These are phyloP conservation scores for Hymenotorrendiella dingleyae DNA, from an alignment of 2,329 filamentous ascomycete species.

Conservation along the genomic window DNA sequence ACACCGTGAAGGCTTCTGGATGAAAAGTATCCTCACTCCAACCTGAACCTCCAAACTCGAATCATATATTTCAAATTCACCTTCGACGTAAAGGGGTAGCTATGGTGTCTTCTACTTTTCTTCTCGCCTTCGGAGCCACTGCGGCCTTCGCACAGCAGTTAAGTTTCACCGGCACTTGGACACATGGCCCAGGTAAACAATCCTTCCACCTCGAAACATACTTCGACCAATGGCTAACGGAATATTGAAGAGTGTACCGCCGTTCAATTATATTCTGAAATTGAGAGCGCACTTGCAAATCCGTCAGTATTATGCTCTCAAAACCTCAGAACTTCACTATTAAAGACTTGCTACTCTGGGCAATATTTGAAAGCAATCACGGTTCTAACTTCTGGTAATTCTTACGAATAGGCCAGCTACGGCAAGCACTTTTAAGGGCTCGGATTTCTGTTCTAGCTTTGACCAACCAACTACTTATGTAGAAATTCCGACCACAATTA, in stretches of 20 bases:
- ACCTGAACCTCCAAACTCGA: too few relatives aligned
- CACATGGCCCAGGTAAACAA: not conserved
- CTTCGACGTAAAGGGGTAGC: too few relatives aligned
- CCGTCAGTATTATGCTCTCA: not conserved
- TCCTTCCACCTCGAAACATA: not conserved
- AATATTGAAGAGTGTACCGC: not conserved
- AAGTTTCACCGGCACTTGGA: too few relatives aligned
- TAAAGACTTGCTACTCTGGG: too few relatives aligned
- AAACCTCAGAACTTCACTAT: not conserved
- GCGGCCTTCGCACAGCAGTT: too few relatives aligned
- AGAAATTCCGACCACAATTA: not conserved
- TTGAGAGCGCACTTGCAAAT: not conserved
- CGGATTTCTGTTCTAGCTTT: not conserved
- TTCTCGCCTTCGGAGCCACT: not conserved
- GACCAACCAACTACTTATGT: not conserved
- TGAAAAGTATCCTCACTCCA: too few relatives aligned
- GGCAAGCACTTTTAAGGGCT: not conserved
- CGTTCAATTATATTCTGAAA: not conserved
- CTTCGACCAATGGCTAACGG: not conserved
- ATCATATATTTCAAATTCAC: too few relatives aligned
- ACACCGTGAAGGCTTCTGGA: too few relatives aligned
- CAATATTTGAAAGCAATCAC: too few relatives aligned
- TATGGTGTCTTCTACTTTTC: not conserved
- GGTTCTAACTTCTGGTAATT: too few relatives aligned
- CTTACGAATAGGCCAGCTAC: not conserved